Conservation (phyloP, 2,329 filamentous ascomycete genomes). For the Lachnellula arida region DNA sequence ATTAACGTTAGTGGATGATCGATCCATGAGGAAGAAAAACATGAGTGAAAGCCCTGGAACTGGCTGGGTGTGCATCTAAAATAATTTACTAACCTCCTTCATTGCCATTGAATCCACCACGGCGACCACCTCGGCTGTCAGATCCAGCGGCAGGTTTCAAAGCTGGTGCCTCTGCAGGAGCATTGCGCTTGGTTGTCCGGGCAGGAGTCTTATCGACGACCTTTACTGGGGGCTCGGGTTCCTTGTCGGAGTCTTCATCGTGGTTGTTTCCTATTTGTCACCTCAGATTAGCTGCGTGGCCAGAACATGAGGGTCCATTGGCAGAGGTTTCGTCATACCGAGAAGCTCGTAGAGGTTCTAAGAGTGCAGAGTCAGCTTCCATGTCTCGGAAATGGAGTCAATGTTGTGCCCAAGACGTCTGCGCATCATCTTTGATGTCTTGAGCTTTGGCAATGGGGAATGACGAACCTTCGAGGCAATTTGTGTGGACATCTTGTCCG, state of each 20-base stretch:
- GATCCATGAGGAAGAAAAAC: background rate
- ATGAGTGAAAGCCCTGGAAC: background rate
- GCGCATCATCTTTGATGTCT: conserved; percentile 14
- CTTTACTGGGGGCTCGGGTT: conserved; percentile 74
- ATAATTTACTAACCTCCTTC: conserved; percentile 71
- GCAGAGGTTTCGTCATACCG: conserved; percentile 57
- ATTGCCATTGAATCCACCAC: conserved; percentile 64
- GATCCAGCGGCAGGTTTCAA: conserved; percentile 23
- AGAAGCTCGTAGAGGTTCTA: conserved; percentile 98
- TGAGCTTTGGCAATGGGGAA: background rate
- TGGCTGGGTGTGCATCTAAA: background rate
- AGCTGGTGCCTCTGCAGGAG: conserved; percentile 64
- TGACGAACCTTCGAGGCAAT: conserved; percentile 35
- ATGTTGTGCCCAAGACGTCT: background rate
- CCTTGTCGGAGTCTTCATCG: conserved; percentile 64
- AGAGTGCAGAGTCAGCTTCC: conserved; percentile 35
- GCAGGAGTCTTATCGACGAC: conserved; percentile 78
- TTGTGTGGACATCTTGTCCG: conserved; percentile 34
- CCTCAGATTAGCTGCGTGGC: conserved; percentile 27
- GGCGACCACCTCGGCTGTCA: conserved; percentile 30
- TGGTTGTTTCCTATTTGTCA: conserved; percentile 50
- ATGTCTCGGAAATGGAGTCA: conserved; percentile 15
- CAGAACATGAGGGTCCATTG: conserved; percentile 17
- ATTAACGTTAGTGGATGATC: conserved; percentile 7
- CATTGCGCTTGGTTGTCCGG: conserved; percentile 79